phyloP scores from a whole-genome alignment of 75 land plant genomes.

The Sequoiadendron giganteum region DNA sequence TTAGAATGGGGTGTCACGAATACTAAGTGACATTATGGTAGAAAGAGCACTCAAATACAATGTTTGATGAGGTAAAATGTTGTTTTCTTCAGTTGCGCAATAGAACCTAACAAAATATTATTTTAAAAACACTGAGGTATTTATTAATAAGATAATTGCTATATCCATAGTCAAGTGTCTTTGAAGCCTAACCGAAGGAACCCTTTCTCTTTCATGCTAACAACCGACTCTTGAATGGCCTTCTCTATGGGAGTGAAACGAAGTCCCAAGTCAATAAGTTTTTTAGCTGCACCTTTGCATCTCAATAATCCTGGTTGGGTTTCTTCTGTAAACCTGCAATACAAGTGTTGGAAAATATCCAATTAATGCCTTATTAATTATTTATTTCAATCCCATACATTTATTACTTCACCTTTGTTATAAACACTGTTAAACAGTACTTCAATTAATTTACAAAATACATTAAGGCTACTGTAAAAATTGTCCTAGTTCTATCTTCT shows the following conservation, averaged over 20 bases:
- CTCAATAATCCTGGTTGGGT: constrained; percentile 48
- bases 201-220: constrained; percentile 40
- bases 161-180: neutral
- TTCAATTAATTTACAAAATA: neutral
- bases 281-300: constrained; percentile 55
- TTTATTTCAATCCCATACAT: neutral
- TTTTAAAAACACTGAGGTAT: neutral
- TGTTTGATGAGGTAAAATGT: neutral
- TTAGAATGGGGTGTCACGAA: neutral
- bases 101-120: neutral
- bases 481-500: too few species aligned
- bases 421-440: neutral
- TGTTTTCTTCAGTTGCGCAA: neutral
- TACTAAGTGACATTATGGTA: neutral
- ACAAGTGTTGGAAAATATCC: neutral
- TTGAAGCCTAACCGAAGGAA: constrained; percentile 18
- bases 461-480: too few species aligned
- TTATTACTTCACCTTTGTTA: neutral
- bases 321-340: constrained; percentile 48
- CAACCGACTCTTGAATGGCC: constrained; percentile 35
- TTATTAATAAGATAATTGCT: neutral
- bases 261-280: constrained; percentile 42
- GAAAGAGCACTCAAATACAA: neutral
- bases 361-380: neutral
- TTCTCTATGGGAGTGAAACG: constrained; percentile 55